Evolutionary conservation across 108 stramenopile species (phyloP).

Genomic region (Aurantiochytrium sp.): DNA sequence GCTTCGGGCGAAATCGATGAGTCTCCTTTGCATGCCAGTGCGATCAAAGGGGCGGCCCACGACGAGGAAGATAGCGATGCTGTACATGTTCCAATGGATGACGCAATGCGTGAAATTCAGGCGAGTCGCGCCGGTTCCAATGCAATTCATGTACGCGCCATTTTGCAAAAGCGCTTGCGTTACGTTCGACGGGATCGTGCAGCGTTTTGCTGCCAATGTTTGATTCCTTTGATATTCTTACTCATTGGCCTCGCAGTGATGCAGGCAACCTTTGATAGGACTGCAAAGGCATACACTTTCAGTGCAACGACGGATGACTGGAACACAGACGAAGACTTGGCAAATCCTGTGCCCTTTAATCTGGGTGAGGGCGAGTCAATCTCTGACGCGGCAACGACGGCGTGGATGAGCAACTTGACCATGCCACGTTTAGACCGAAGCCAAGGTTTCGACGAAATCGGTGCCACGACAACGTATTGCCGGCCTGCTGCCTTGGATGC

Average conservation of each 20-base stretch:
- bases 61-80: not conserved
- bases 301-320: not conserved
- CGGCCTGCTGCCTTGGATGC: not conserved
- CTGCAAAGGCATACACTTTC: not conserved
- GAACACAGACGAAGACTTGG: not conserved
- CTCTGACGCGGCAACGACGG: not conserved
- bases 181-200: slow-evolving; percentile 40
- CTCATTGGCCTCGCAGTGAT: slow-evolving; percentile 39
- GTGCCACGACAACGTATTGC: not conserved
- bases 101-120: not conserved
- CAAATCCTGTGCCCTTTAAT: not conserved
- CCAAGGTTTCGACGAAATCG: not conserved
- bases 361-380: not conserved
- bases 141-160: slow-evolving; percentile 37
- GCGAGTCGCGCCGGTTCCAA: not conserved
- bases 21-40: not conserved
- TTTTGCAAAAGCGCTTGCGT: slow-evolving; percentile 49
- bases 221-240: slow-evolving; percentile 50
- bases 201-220: slow-evolving; percentile 44
- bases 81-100: not conserved
- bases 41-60: too few species aligned
- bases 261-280: not conserved
- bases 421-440: not conserved
- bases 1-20: not conserved
- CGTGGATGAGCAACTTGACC: not conserved